Conservation (phyloP, 345 rosid species). For the Eucalyptus erythrocorys region DNA sequence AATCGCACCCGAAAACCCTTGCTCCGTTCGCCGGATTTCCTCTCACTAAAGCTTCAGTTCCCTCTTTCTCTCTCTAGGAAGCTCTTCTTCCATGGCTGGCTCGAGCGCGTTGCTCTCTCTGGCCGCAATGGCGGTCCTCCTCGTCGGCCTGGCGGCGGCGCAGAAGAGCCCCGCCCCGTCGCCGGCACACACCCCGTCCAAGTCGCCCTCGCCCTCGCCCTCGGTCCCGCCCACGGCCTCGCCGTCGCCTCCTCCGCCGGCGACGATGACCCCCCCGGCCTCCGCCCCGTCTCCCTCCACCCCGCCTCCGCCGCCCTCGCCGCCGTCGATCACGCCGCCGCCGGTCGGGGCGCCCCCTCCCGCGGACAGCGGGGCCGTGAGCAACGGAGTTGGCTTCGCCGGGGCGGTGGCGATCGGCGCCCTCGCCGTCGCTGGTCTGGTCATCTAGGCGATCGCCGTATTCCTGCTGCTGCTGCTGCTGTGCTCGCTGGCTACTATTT, state of each 20-base stretch:
- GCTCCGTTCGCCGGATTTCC: too few relatives aligned
- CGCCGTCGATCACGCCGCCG: background rate
- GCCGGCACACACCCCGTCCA: background rate
- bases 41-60: background rate
- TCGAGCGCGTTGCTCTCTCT: background rate
- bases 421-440: conserved; percentile 1
- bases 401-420: background rate
- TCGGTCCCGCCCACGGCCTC: background rate
- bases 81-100: background rate
- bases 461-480: background rate
- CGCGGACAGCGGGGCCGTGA: background rate
- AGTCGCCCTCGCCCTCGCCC: background rate
- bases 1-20: background rate
- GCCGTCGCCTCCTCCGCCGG: background rate
- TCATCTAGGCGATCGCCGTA: background rate
- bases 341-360: conserved; percentile 2
- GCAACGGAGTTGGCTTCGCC: background rate
- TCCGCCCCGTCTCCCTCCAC: conserved; percentile 9
- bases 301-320: background rate
- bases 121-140: background rate
- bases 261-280: background rate
- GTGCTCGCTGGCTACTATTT: background rate
- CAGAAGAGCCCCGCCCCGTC: background rate
- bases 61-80: background rate
- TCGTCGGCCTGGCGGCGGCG: background rate